These are phyloP conservation scores for Tetrapisispora namnaoensis DNA, from an alignment of 805 yeast species.

Conservation along the genomic window DNA sequence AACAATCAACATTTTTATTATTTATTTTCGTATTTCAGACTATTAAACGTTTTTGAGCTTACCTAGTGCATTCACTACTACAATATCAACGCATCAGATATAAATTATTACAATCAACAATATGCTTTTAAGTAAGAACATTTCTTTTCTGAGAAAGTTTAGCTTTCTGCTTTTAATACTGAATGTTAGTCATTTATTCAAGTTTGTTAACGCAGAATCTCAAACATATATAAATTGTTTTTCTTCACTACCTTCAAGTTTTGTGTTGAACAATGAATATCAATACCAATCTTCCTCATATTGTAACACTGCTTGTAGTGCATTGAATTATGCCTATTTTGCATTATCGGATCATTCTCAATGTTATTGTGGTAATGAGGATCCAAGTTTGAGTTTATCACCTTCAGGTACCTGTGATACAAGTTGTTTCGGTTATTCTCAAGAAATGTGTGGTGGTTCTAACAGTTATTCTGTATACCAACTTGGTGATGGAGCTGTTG, in stretches of 20 bases:
- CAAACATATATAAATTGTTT: slow-evolving; percentile 20
- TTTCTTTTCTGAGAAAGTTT: no score
- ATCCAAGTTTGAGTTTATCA: slow-evolving; percentile 12
- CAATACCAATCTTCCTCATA: slow-evolving; percentile 22
- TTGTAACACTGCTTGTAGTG: slow-evolving; percentile 17
- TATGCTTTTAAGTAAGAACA: not conserved
- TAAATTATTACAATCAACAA: not conserved
- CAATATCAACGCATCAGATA: no score
- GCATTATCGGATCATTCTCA: slow-evolving; percentile 22
- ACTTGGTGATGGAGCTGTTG: slow-evolving; percentile 13
- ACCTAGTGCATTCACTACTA: no score
- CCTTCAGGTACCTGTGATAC: slow-evolving; percentile 16
- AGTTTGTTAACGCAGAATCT: slow-evolving; percentile 4
- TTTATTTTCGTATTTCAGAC: no score
- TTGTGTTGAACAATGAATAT: slow-evolving; percentile 15
- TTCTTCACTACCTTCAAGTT: slow-evolving; percentile 24
- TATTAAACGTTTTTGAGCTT: no score
- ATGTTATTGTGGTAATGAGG: slow-evolving; percentile 27
- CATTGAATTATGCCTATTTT: slow-evolving; percentile 18
- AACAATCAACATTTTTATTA: no score
- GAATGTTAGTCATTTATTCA: not conserved
- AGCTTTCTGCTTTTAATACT: not conserved
- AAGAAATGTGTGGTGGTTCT: slow-evolving; percentile 56
- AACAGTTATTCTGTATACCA: slow-evolving; percentile 38
- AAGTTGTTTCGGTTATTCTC: slow-evolving; percentile 47